phyloP scores from a whole-genome alignment of 2,329 filamentous ascomycete genomes.

The Colletotrichum sansevieriae region DNA sequence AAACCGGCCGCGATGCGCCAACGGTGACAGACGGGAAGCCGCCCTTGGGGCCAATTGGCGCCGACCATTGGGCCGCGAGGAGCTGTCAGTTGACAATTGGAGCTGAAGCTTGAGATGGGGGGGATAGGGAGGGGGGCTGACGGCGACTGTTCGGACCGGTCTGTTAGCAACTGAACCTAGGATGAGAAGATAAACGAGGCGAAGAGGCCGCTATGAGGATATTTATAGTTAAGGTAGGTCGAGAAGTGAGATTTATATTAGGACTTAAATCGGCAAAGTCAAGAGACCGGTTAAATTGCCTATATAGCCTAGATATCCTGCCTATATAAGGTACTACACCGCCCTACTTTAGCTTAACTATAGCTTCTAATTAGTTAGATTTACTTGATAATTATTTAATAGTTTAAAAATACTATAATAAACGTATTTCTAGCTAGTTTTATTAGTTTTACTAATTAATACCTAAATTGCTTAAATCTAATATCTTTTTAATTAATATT shows the following conservation, averaged over 20 bases:
- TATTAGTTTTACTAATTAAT: no score
- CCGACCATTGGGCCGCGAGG: slow-evolving; percentile 23
- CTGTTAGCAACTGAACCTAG: neutral
- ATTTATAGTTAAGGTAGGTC: neutral
- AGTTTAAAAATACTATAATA: no score
- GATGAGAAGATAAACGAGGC: neutral
- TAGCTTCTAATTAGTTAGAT: no score
- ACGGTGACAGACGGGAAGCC: neutral
- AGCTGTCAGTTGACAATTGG: slow-evolving; percentile 23
- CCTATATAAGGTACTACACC: no score
- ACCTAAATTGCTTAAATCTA: no score
- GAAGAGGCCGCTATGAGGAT: neutral
- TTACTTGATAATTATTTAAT: no score
- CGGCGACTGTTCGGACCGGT: slow-evolving; percentile 24
- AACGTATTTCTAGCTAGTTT: no score
- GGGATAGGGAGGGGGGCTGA: neutral
- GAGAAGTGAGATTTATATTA: neutral
- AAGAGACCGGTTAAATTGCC: no score
- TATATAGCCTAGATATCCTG: no score
- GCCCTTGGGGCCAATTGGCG: slow-evolving; percentile 22
- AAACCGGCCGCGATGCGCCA: slow-evolving; percentile 36
- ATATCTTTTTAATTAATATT: no score
- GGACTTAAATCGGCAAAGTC: slow-evolving; percentile 1
- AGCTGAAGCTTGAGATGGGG: neutral
- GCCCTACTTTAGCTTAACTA: no score